Evolutionary conservation across 768 basidiomycete genomes (phyloP), one percentile per base, ranked within the genome.

Genomic region (Mycena epipterygia): DNA sequence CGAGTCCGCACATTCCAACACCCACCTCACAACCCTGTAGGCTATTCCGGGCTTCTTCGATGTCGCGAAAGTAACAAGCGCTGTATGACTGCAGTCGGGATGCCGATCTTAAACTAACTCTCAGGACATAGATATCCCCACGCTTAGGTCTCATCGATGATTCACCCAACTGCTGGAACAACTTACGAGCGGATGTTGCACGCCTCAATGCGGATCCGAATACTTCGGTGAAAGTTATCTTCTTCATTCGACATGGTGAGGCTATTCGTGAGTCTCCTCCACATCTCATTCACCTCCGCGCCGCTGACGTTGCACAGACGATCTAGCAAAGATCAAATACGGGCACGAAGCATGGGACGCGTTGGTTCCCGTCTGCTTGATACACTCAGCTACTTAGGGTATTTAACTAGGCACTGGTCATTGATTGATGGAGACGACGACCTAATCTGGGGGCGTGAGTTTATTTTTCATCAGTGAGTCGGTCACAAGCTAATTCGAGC

Each of bases 351-450:
- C 33, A 21, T 55, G 53, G 52, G 33, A 55, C 33, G 25, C n/a
- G 53, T 55, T 55, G n/a, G 53, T 55, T 14, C 17, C 19, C 33
- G 11, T 53, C 52, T 8, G 17, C 11, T 17, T 53, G 32, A 7
- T 33, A 53, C 32, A 11, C 52, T 19, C 17, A 25, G 16, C 35
- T 32, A 30, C 32, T 53, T 16, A 53, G 8, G 21, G 33, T 33
- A 53, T 55, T 33, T 25, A 11, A 14, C 9, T 21, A 55, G 53
- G n/a, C 23, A 35, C 37, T 55, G 53, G 53, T 55, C 53, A 21
- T 37, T 55, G n/a, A 35, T 55, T 55, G 53, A 55, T n/a, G 53
- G 53, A 37, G 53, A 55, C 25, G 35, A n/a, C 11, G 53, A 37
- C n/a, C 33, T 55, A 55, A 55, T 23, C 17, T 46, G n/a, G 44